A percentile compares a stretch with the other conserved stretches of the same genome.
These are phyloP conservation scores for Sistotremastrum niveocremeum DNA, from an alignment of 768 basidiomycete species.

Conservation along the genomic window DNA sequence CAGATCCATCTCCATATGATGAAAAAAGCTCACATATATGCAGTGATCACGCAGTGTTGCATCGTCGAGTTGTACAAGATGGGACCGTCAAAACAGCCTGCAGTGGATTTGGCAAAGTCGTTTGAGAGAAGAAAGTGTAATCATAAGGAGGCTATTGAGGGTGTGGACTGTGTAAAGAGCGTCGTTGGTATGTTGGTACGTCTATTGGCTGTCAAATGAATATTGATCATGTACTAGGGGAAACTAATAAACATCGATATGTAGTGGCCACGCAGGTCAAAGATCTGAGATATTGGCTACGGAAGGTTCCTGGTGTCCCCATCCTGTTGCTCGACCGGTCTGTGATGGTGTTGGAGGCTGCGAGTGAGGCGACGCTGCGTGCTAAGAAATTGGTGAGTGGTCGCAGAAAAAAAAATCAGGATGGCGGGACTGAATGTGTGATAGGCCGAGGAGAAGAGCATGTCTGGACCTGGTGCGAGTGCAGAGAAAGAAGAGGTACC, in stretches of 20 bases:
- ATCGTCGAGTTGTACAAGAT: constrained; percentile 87
- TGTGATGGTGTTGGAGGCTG: constrained; percentile 88
- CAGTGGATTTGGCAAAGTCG: constrained; percentile 80
- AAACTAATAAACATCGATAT: constrained; percentile 85
- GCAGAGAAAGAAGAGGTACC: constrained; percentile 21
- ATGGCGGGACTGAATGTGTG: background rate
- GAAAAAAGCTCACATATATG: constrained; percentile 18
- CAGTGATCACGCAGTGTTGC: constrained; percentile 99
- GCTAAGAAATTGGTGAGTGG: constrained; percentile 48
- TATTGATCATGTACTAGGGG: constrained; percentile 29
- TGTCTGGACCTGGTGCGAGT: constrained; percentile 14
- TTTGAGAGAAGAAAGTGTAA: constrained; percentile 95
- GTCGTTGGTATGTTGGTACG: constrained; percentile 54
- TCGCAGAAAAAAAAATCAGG: background rate
- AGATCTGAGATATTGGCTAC: constrained; percentile 52
- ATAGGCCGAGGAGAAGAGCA: constrained; percentile 52
- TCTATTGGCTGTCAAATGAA: background rate
- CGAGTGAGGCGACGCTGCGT: constrained; percentile 60
- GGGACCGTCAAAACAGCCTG: constrained; percentile 56
- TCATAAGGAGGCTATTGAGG: constrained; percentile 75
- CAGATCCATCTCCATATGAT: constrained; percentile 2
- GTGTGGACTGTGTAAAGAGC: constrained; percentile 68
- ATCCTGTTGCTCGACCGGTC: constrained; percentile 85
- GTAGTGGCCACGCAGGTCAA: constrained; percentile 76
- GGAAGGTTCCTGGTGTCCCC: constrained; percentile 71